phyloP scores from a whole-genome alignment of 805 yeast species.

The Candida tallmaniae region DNA sequence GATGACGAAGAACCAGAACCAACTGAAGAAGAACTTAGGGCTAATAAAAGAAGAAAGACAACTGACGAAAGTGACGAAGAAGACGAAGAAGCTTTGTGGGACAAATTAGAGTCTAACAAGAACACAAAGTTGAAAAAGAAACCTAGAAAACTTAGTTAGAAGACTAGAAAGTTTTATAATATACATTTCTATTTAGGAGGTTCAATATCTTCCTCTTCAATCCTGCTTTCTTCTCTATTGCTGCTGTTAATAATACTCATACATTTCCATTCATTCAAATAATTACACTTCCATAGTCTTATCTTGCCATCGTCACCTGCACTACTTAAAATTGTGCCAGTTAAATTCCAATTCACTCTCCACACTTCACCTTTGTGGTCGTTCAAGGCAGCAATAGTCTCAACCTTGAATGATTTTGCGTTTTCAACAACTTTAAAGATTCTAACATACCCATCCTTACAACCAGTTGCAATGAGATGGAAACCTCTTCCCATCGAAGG shows the following conservation, averaged over 20 bases:
- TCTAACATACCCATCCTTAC: conserved; percentile 90
- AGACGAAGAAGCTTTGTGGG: conserved; percentile 35
- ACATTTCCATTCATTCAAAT: conserved; percentile 83
- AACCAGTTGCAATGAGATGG: conserved; percentile 90
- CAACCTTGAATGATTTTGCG: conserved; percentile 40
- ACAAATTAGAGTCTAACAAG: conserved; percentile 25
- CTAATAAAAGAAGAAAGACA: conserved; percentile 10
- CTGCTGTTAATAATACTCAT: conserved; percentile 59
- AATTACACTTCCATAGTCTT: conserved; percentile 86
- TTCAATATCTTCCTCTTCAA: conserved; percentile 13
- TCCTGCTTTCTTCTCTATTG: conserved; percentile 20
- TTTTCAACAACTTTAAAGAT: conserved; percentile 68
- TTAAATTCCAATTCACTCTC: conserved; percentile 92
- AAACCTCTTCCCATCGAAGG: conserved; percentile 90
- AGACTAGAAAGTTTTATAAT: too few species aligned
- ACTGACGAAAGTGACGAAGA: conserved; percentile 21
- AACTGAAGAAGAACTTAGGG: conserved; percentile 2
- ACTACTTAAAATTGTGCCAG: conserved; percentile 88
- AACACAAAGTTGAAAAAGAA: conserved; percentile 15
- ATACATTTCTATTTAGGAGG: conserved; percentile 1
- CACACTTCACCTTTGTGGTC: conserved; percentile 90
- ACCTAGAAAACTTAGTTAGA: conserved; percentile 17
- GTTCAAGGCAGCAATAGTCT: conserved; percentile 59
- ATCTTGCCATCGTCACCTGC: conserved; percentile 96
- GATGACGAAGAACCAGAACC: conserved; percentile 31